Conservation (phyloP, 1,284 basidiomycete species). For the Lignosus rhinocerotis region DNA sequence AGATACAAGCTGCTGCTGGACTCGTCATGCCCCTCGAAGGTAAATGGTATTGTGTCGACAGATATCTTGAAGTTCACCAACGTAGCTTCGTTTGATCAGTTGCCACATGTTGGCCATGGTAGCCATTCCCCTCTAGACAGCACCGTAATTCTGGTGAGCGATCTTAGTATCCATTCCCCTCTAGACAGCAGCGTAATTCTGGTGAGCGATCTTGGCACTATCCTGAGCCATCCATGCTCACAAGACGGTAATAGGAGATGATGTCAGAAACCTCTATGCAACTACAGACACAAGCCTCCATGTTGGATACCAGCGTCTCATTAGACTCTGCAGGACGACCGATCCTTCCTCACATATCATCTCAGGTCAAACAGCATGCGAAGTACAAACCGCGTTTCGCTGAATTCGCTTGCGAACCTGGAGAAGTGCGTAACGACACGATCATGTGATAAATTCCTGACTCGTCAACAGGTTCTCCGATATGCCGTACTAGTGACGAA, state of each 20-base stretch:
- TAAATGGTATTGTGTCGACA: slow-evolving; percentile 26
- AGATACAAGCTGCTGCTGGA: slow-evolving; percentile 70
- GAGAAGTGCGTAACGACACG: slow-evolving; percentile 47
- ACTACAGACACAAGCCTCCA: slow-evolving; percentile 50
- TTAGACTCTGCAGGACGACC: slow-evolving; percentile 49
- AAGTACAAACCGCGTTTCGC: slow-evolving; percentile 74
- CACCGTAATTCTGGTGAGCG: slow-evolving; percentile 54
- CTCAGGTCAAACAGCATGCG: slow-evolving; percentile 47
- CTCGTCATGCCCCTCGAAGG: slow-evolving; percentile 75
- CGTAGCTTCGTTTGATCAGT: slow-evolving; percentile 19
- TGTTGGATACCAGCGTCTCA: slow-evolving; percentile 38
- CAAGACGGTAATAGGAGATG: slow-evolving; percentile 53
- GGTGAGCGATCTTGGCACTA: slow-evolving; percentile 33
- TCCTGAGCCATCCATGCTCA: neutral
- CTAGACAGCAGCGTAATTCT: slow-evolving; percentile 57
- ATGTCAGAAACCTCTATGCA: slow-evolving; percentile 68
- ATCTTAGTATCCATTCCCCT: slow-evolving; percentile 36
- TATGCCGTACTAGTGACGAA: slow-evolving; percentile 69
- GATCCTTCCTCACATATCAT: slow-evolving; percentile 43
- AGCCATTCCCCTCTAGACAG: slow-evolving; percentile 45
- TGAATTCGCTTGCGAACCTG: slow-evolving; percentile 69
- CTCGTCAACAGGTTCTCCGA: slow-evolving; percentile 60
- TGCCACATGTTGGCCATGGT: slow-evolving; percentile 29
- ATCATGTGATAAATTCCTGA: neutral
- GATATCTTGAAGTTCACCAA: no score